These are phyloP conservation scores for Pterocarpus macrocarpus DNA, from an alignment of 306 rosid species.

Conservation along the genomic window DNA sequence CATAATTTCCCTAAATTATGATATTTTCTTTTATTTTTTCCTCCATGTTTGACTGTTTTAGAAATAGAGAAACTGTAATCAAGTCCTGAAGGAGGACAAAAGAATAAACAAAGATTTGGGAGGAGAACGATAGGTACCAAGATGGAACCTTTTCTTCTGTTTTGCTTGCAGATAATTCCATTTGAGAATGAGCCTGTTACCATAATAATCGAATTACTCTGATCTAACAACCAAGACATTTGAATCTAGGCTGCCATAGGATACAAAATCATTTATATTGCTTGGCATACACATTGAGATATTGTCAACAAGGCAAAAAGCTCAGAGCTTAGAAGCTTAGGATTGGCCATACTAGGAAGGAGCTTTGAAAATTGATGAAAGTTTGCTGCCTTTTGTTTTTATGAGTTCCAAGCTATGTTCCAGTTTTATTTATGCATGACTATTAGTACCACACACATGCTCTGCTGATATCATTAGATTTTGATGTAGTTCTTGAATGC, in stretches of 20 bases:
- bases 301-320: neutral
- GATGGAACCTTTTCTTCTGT: slow-evolving; percentile 24
- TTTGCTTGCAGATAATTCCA: neutral
- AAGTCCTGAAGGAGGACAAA: neutral
- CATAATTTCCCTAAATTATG: neutral
- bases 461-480: slow-evolving; percentile 1
- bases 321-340: neutral
- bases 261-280: neutral
- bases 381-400: no score
- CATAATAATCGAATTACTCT: neutral
- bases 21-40: neutral
- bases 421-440: no score
- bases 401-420: no score
- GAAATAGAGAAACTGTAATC: slow-evolving; percentile 16
- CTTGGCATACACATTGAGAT: neutral
- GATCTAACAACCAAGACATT: neutral
- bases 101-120: neutral
- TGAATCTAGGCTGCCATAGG: neutral
- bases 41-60: neutral
- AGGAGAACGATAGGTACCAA: neutral
- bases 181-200: slow-evolving; percentile 1
- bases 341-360: no score
- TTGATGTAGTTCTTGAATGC: neutral
- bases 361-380: no score
- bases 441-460: slow-evolving; percentile 4